Evolutionary conservation across 768 basidiomycete genomes (phyloP), one percentile per base, ranked within the genome.

Genomic region (Xanthoconium purpureum): DNA sequence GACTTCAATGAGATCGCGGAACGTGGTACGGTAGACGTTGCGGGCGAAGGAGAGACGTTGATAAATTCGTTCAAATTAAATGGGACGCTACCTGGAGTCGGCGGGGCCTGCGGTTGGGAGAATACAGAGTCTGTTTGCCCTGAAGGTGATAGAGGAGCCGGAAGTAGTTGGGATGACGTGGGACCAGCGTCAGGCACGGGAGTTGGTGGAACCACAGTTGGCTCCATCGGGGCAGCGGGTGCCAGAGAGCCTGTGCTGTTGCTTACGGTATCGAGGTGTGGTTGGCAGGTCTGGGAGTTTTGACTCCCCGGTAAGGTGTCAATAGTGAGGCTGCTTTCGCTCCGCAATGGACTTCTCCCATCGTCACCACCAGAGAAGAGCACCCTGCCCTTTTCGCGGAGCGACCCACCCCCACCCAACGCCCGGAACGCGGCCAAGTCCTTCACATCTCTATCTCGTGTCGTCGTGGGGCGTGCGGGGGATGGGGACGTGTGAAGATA

Each of bases 401-500:
- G 75, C 9, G 69, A 71, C 28, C 68, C 69, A 18, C 66, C 69
- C 29, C 80, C 80, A 47, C 81, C 77, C 18, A 89, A 74, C 15
- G 80, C 75, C 43, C 85, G 78, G 64, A 77, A 87, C 17, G 85
- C 80, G 7, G 79, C 77, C 35, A 77, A 59, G 62, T 89, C 86
- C 60, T 76, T 80, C 6, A 76, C 64, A 40, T 84, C 82, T 30
- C 56, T 66, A 28, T 72, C 68, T 37, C 74, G 71, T 36, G 79
- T 82, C 42, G 77, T 78, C 15, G 77, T 71, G 20, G 81, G 80
- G 39, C 89, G 83, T 18, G 78, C 88, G 10, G 91, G 91, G 0
- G 89, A 91, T 0, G 91, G 91, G 1, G 89, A 91, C 7, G 90
- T 91, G 40, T 91, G 91, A 49, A 94, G 80, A 72, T 83, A 89